phyloP scores from a whole-genome alignment of 75 land plant species.

The Chamaecyparis obtusa region DNA sequence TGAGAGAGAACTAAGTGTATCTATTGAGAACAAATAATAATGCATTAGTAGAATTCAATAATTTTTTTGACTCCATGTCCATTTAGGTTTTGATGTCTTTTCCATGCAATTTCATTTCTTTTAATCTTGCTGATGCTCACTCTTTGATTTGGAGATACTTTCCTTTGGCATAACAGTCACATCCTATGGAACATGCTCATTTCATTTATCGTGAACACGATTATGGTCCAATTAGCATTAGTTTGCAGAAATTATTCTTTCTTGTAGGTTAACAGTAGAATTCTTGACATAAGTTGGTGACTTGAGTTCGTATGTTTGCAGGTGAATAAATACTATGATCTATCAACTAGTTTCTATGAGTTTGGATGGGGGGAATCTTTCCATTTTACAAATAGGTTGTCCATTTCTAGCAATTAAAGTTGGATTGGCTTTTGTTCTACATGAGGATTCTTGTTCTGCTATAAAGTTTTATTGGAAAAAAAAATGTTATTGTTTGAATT shows the following conservation, averaged over 20 bases:
- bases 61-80: too few species aligned
- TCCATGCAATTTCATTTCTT: neutral
- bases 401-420: neutral
- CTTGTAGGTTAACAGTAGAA: neutral
- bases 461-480: neutral
- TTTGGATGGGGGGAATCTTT: constrained; percentile 99
- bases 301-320: constrained; percentile 22
- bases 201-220: neutral
- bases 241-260: neutral
- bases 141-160: neutral
- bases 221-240: neutral
- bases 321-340: constrained; percentile 98
- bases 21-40: neutral
- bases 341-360: constrained; percentile 96
- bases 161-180: neutral
- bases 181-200: neutral
- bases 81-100: neutral
- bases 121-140: neutral
- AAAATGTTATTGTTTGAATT: neutral
- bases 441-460: neutral
- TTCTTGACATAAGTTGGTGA: neutral
- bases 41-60: neutral
- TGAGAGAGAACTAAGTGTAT: neutral
- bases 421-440: neutral
- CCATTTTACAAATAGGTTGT: constrained; percentile 90